Percentiles rank a stretch among this genome's conserved stretches.
Evolutionary conservation across 257 asterid species (phyloP).

Genomic region (Petunia axillaris): DNA sequence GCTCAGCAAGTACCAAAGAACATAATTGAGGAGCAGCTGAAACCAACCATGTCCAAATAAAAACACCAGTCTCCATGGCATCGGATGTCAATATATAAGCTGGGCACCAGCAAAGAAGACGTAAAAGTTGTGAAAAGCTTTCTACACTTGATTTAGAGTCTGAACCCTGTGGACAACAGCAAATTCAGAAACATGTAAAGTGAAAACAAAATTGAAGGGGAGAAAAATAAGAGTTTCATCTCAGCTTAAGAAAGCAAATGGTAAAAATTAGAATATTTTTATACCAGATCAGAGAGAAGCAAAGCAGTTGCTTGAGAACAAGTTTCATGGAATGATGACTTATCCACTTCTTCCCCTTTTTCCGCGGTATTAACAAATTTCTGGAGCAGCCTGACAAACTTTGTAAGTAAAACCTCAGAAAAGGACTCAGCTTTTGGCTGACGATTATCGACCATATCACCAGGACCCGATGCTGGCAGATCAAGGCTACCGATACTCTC

Average conservation of each 20-base stretch:
- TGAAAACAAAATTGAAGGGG: constrained; percentile 23
- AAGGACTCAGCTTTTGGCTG: constrained; percentile 64
- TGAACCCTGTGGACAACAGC: constrained; percentile 61
- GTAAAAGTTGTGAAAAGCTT: constrained; percentile 96
- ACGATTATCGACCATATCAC: constrained; percentile 43
- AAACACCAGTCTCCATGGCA: constrained; percentile 97
- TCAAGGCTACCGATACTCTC: constrained; percentile 80
- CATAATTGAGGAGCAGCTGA: constrained; percentile 99
- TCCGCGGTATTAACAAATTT: constrained; percentile 84
- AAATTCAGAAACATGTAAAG: constrained; percentile 21
- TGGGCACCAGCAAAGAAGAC: constrained; percentile 99
- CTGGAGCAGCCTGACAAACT: constrained; percentile 83
- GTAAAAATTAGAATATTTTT: background rate
- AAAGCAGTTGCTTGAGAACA: constrained; percentile 99
- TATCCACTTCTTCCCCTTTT: constrained; percentile 88
- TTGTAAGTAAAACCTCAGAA: constrained; percentile 73
- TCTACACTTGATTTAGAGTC: constrained; percentile 66
- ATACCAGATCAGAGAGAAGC: constrained; percentile 90
- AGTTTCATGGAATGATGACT: constrained; percentile 80
- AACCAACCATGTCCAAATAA: constrained; percentile 97
- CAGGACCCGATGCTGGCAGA: constrained; percentile 49
- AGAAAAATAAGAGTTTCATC: constrained; percentile 14
- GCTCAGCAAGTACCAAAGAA: constrained; percentile 94
- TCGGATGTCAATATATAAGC: constrained; percentile 93
- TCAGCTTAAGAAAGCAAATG: constrained; percentile 4